Evolutionary conservation across 2,329 filamentous ascomycete genomes (phyloP), one percentile per base, ranked within the genome.

Genomic region (Camptophora hylomeconis): DNA sequence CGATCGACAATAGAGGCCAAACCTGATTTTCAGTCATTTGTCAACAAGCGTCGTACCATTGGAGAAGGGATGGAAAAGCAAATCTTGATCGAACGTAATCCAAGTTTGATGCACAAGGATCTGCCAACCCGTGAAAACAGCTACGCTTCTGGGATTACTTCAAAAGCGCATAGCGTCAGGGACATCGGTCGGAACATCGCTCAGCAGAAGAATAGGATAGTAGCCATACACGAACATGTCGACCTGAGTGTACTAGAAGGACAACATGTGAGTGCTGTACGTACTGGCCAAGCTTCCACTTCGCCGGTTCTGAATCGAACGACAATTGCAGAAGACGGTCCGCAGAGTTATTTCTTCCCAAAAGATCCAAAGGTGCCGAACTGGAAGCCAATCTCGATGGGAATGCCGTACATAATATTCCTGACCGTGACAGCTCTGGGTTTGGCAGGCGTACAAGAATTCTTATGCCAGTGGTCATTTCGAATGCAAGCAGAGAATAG

Each of bases 201-300:
- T 2, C 51, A 60, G 18, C 52, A 58, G 38, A 54, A 49, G 4
- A 57, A 57, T 4, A 52, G 48, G 19, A 60, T 64, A 13, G 49
- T 63, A 10, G 57, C 56, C 18, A 47, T 62, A 8, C 42, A 53
- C 31, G 55, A 58, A 20, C 45, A 49, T 5, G 47, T 62, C 3
- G 60, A 63, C 28, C 50, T 63, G 32, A 36, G 16, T 31, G 5
- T 13, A n/a, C 21, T 23, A 11, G 29, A 31, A 26, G 29, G n/a
- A 33, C 13, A 20, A 18, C 19, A 35, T 23, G 32, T 21, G 22
- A 10, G 28, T 30, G 33, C 23, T 21, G 22, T 21, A 38, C 32
- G 32, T 24, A 24, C 30, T 15, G 24, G 6, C 30, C 25, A 26
- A 15, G 21, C 24, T 17, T 23, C n/a, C 17, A 24, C 17, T 23